Percentiles rank a stretch among this genome's conserved stretches.
Evolutionary conservation across 169 alveolate species (phyloP).

Genomic region (Besnoitia besnoiti): DNA sequence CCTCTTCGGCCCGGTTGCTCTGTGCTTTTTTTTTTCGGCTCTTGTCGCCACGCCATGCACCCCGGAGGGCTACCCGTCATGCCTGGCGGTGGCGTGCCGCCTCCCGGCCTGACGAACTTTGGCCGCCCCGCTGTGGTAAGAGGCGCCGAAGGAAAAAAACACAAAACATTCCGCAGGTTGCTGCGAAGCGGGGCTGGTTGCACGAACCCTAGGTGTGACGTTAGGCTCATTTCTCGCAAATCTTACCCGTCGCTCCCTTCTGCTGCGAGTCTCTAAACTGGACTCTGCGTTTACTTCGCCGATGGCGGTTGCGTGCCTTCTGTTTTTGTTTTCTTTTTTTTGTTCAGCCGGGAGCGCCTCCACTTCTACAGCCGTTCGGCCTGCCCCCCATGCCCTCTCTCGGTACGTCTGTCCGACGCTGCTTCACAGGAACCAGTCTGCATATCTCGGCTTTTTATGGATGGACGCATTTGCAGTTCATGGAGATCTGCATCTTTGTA

Average conservation of each 20-base stretch:
- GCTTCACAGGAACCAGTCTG: not conserved
- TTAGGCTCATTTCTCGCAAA: no score
- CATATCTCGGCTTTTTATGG: not conserved
- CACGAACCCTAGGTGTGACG: no score
- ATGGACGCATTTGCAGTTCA: no score
- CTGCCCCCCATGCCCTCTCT: not conserved
- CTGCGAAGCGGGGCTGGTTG: no score
- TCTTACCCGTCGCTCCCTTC: no score
- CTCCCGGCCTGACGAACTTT: not conserved
- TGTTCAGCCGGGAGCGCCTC: not conserved
- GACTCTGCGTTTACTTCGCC: no score
- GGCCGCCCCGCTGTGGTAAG: not conserved
- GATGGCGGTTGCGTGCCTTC: not conserved
- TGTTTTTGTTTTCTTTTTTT: not conserved
- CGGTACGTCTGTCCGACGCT: not conserved
- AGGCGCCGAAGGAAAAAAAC: no score
- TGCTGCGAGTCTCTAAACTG: no score
- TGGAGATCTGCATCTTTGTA: not conserved
- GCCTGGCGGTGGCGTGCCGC: not conserved
- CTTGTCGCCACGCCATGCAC: not conserved
- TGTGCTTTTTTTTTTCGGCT: not conserved
- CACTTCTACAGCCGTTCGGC: not conserved
- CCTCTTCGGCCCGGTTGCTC: no score
- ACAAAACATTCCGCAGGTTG: not conserved
- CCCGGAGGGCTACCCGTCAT: not conserved